Base-by-base conservation (phyloP, 2,329 filamentous ascomycete species). In the Aspergillus unguis region DNA sequence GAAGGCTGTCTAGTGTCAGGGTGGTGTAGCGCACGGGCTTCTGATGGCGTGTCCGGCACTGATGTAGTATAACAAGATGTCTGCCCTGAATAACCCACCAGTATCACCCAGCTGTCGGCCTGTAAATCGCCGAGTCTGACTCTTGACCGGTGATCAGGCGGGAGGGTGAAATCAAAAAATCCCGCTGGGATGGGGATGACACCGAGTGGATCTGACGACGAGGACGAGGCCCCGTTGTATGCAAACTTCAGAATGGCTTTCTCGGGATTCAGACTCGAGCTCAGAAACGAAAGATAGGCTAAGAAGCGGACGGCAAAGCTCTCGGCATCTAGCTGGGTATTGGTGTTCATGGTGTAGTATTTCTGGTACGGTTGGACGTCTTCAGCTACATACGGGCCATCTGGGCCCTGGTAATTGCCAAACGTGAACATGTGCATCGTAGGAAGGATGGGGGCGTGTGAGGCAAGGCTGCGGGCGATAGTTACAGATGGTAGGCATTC, bases 221-320 rank as follows among this genome's bases (percentile, higher is more conserved):
- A 47, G n/a, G 46, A 56, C 31, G 36, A 49, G 29, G 27, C 9
- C 23, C 43, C 47, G 23, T 17, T 11, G 37, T 41, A 49, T 45
- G 52, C 54, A 38, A 58, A 53, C 51, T 49, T 52, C 41, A 58
- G 50, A 43, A 57, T 55, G 36, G 56, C 52, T 44, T 58, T 55
- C 43, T 55, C 42, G 35, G 56, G 44, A 38, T 32, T 46, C 35
- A 35, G 48, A 46, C 49, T 44, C 36, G 48, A 50, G 17, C 48
- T n/a, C 11, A 57, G 10, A 46, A 49, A 44, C 10, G 27, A 36
- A 31, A 57, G 54, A 48, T 52, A 58, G 48, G 17, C 36, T 23
- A 58, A 43, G 32, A 58, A 58, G 5, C 36, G 49, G 44, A 52
- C 40, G 27, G 56, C 49, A 33, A 55, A 57, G 50, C 41, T 10